Conservation (phyloP, 108 stramenopile species). For the Skeletonema grethae region DNA sequence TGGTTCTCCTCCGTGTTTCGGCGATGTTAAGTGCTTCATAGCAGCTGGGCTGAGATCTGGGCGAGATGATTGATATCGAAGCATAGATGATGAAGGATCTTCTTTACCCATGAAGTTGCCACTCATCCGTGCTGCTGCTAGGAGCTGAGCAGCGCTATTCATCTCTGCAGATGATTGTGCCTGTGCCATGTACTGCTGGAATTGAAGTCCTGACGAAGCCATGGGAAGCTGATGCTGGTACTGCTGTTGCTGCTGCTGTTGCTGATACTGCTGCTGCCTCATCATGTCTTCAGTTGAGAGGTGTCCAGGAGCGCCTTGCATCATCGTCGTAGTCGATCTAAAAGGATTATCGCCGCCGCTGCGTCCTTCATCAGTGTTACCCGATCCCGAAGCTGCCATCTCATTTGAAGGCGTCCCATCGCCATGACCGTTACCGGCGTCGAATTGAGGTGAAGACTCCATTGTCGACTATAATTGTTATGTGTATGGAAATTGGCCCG, state of each 20-base stretch:
- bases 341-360: neutral
- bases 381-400: too few relatives aligned
- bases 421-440: too few relatives aligned
- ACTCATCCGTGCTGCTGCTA: conserved; percentile 2
- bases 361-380: neutral
- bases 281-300: too few relatives aligned
- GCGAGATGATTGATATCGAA: neutral
- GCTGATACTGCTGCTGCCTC: neutral
- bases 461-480: too few relatives aligned
- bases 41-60: neutral
- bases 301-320: neutral
- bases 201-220: neutral
- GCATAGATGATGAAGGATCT: conserved; percentile 4
- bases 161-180: neutral
- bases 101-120: neutral
- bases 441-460: too few relatives aligned
- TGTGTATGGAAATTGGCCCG: too few relatives aligned
- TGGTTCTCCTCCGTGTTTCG: neutral
- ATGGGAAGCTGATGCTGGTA: neutral
- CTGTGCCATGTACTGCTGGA: neutral
- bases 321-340: neutral
- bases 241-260: neutral
- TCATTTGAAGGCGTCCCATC: too few relatives aligned
- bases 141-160: neutral
- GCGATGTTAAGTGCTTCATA: neutral